A percentile compares a stretch with the other conserved stretches of the same genome.
Evolutionary conservation across 2,329 filamentous ascomycete genomes (phyloP).

Genomic region (Penicillium freii): DNA sequence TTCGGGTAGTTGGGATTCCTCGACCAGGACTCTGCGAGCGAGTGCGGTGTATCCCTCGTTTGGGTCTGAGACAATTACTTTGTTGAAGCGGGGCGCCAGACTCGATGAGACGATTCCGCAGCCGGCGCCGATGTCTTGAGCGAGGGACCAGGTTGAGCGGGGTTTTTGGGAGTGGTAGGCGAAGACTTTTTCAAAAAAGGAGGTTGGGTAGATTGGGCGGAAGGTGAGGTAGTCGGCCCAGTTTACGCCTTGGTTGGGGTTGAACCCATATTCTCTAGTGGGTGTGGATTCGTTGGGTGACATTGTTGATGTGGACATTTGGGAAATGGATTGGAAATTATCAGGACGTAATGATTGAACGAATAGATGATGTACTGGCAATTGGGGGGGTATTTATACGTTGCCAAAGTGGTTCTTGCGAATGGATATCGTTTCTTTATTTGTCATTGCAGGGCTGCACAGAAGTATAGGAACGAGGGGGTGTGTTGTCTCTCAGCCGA

Average conservation of each 20-base stretch:
- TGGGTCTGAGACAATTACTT: conserved; percentile 5
- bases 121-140: conserved; percentile 6
- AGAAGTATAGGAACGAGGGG: background rate
- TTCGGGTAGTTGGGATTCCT: background rate
- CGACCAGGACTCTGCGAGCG: background rate
- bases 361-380: no score
- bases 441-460: background rate
- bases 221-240: conserved; percentile 7
- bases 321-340: background rate
- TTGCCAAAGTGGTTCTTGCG: background rate
- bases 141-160: background rate
- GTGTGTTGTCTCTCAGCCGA: background rate
- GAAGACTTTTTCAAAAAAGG: conserved; percentile 3
- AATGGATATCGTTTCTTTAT: background rate
- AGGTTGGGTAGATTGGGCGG: conserved; percentile 6
- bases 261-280: conserved; percentile 1
- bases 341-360: background rate
- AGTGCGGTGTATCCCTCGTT: conserved; percentile 6
- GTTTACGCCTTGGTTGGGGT: conserved; percentile 1
- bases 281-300: background rate
- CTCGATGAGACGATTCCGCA: conserved; percentile 6
- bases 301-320: background rate
- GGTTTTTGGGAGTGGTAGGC: conserved; percentile 2
- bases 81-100: background rate
- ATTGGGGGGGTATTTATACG: background rate